Evolutionary conservation across 2,329 filamentous ascomycete species (phyloP).

Genomic region (Colletotrichum trifolii): DNA sequence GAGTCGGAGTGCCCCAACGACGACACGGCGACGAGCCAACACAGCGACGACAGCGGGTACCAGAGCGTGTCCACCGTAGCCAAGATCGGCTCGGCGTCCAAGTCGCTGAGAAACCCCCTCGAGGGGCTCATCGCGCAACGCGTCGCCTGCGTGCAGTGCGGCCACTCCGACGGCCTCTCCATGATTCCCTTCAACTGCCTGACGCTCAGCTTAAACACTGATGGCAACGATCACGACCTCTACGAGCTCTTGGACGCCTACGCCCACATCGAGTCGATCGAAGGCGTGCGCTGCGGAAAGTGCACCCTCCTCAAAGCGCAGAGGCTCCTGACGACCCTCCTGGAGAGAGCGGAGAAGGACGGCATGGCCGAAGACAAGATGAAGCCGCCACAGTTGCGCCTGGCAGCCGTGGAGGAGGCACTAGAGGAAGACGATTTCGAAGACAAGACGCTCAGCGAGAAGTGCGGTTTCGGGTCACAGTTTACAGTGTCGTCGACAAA

Average conservation of each 20-base stretch:
- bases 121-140: slow-evolving; percentile 90
- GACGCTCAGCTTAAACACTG: slow-evolving; percentile 81
- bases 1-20: slow-evolving; percentile 53
- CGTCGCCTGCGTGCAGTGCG: slow-evolving; percentile 87
- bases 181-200: slow-evolving; percentile 95
- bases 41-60: slow-evolving; percentile 69
- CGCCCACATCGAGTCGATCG: slow-evolving; percentile 84
- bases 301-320: slow-evolving; percentile 79
- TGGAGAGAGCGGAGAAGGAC: slow-evolving; percentile 51
- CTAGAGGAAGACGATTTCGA: slow-evolving; percentile 85
- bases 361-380: slow-evolving; percentile 60
- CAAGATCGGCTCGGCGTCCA: slow-evolving; percentile 44
- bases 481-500: slow-evolving; percentile 83
- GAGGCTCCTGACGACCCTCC: slow-evolving; percentile 58
- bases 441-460: slow-evolving; percentile 71
- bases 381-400: slow-evolving; percentile 62
- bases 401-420: slow-evolving; percentile 75
- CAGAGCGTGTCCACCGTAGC: slow-evolving; percentile 56
- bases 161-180: slow-evolving; percentile 86
- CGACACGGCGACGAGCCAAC: slow-evolving; percentile 57
- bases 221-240: slow-evolving; percentile 73
- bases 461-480: slow-evolving; percentile 74
- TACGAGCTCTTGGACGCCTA: slow-evolving; percentile 86
- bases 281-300: slow-evolving; percentile 90
- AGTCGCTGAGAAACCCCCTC: slow-evolving; percentile 75